Conservation (phyloP, 257 asterid genomes). For the Prunella vulgaris region DNA sequence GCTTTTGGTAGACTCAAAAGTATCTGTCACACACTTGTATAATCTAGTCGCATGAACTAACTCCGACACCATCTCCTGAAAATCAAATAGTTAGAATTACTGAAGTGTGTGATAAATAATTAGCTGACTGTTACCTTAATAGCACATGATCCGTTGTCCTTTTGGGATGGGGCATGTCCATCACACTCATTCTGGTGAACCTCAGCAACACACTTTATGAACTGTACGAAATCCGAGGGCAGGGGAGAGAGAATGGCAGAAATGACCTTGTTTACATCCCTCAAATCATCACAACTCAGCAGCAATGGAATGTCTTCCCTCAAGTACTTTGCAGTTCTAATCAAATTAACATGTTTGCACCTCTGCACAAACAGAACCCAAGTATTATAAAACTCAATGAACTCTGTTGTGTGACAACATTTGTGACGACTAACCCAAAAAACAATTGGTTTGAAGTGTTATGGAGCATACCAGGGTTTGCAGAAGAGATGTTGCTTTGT, state of each 20-base stretch:
- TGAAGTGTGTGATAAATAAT: too few relatives aligned
- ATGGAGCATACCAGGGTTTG: constrained; percentile 58
- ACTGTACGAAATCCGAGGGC: constrained; percentile 48
- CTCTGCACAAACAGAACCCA: constrained; percentile 32
- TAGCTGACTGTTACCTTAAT: constrained; percentile 53
- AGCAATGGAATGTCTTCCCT: constrained; percentile 47
- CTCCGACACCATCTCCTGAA: constrained; percentile 53
- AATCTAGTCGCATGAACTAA: constrained; percentile 50
- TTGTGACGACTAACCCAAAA: too few relatives aligned
- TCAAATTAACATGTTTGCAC: constrained; percentile 68
- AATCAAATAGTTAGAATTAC: background rate
- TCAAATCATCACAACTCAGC: constrained; percentile 37
- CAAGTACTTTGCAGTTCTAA: constrained; percentile 41
- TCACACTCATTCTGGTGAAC: constrained; percentile 24
- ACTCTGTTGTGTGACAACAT: too few relatives aligned
- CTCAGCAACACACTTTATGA: constrained; percentile 56
- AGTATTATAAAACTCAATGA: background rate
- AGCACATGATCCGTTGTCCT: constrained; percentile 46
- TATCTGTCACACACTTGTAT: constrained; percentile 39
- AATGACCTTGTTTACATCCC: constrained; percentile 36
- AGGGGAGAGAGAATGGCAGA: constrained; percentile 33
- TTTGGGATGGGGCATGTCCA: constrained; percentile 13
- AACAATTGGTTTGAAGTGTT: too few relatives aligned
- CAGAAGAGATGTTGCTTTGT: constrained; percentile 49
- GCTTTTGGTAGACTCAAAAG: constrained; percentile 28